Percentiles rank a stretch among this genome's conserved stretches.
phyloP scores from a whole-genome alignment of 768 basidiomycete genomes.

The Melanogaster broomeanus region DNA sequence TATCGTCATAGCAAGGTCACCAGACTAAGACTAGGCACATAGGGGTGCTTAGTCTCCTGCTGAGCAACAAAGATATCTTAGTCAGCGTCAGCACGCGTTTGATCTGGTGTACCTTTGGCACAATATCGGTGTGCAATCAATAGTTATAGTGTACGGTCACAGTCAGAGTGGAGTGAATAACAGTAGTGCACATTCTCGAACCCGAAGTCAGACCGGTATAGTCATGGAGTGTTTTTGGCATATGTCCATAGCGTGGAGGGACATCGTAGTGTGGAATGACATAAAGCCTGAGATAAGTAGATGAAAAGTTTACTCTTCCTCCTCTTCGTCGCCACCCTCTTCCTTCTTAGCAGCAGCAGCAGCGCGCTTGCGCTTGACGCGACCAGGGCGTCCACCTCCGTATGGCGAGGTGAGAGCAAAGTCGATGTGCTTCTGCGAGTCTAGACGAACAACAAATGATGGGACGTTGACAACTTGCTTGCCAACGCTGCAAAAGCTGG shows the following conservation, averaged over 20 bases:
- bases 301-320: constrained; percentile 67
- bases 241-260: constrained; percentile 32
- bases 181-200: not conserved
- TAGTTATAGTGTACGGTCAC: no score
- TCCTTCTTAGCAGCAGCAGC: constrained; percentile 90
- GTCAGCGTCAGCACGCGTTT: no score
- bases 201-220: constrained; percentile 8
- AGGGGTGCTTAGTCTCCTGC: no score
- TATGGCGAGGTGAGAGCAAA: constrained; percentile 96
- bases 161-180: no score
- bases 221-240: constrained; percentile 29
- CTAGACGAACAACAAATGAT: constrained; percentile 97
- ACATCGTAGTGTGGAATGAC: constrained; percentile 29
- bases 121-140: no score
- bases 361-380: constrained; percentile 98
- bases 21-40: no score
- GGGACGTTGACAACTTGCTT: constrained; percentile 99
- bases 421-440: constrained; percentile 99
- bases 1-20: no score
- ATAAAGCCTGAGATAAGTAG: constrained; percentile 28
- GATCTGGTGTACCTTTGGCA: no score
- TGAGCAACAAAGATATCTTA: no score
- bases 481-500: constrained; percentile 68
- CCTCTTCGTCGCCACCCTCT: constrained; percentile 87
- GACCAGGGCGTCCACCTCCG: constrained; percentile 92